Base-by-base conservation (phyloP, 2,329 filamentous ascomycete species). In the Exophiala dermatitidis region DNA sequence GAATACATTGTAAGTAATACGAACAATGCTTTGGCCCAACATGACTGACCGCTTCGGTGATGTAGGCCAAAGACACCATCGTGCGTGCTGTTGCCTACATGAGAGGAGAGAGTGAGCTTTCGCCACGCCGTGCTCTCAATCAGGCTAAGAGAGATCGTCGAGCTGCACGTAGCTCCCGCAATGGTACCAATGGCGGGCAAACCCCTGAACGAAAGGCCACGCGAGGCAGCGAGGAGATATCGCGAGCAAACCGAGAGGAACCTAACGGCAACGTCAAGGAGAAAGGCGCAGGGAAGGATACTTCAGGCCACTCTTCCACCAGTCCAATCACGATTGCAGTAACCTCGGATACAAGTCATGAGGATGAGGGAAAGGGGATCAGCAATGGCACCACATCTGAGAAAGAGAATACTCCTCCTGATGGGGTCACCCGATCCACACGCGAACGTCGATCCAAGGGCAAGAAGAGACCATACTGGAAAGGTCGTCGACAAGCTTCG, bases 81-180 rank as follows among this genome's bases (percentile, higher is more conserved):
- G 46, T 53, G 26, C 51, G 51, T 19, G 51, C 45, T 12, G 31
- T 50, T 26, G 41, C 40, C 33, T 53, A 53, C 51, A 50, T 53
- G 34, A 48, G 38, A 41, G 38, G 46, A 46, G 51, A 45, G 28
- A 45, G 28, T 10, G 28, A 45, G 3, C 31, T 45, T 31, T 32
- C 31, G 32, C 5, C 42, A 4, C 7, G 29, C 4, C 42, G 42
- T 45, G 42, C 42, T 33, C 12, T 45, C 7, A 26, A 26, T 7
- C 42, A 45, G 10, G 42, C 42, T n/a, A n/a, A 45, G 29, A 45
- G 31, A 45, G 42, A 45, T 33, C 42, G 42, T 41, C 38, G 38
- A 41, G 38, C 38, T 26, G n/a, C 38, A 26, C 38, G 38, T 41
- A 12, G 19, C 38, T 26, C 26, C 10, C n/a, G 10, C 12, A 41